Evolutionary conservation across 106 monocot genomes (phyloP).

Genomic region (Dioscorea alata): DNA sequence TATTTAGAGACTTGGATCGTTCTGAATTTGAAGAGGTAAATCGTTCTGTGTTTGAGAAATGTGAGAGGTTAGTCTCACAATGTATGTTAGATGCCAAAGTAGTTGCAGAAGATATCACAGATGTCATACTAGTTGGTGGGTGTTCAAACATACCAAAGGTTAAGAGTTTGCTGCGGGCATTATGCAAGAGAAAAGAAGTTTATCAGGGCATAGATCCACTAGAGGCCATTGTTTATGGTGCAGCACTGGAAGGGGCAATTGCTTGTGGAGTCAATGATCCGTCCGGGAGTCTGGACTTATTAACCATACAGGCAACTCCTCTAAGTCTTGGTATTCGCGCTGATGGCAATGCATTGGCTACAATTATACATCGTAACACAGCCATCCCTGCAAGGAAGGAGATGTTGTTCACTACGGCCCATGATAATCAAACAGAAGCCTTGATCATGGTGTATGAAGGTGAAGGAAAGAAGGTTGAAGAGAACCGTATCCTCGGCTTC

Average conservation of each 20-base stretch:
- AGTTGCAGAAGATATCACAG: slow-evolving; percentile 41
- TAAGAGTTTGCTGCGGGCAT: slow-evolving; percentile 29
- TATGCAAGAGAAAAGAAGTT: slow-evolving; percentile 29
- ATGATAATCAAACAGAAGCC: slow-evolving; percentile 71
- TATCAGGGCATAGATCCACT: slow-evolving; percentile 46
- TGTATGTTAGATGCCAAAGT: slow-evolving; percentile 61
- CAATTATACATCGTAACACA: slow-evolving; percentile 60
- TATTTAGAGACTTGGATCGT: slow-evolving; percentile 23
- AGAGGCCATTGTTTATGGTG: slow-evolving; percentile 62
- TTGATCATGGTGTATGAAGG: slow-evolving; percentile 70
- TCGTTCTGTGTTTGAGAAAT: slow-evolving; percentile 32
- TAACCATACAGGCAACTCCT: slow-evolving; percentile 61
- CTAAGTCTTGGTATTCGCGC: slow-evolving; percentile 61
- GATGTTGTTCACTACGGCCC: slow-evolving; percentile 46
- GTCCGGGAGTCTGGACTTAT: slow-evolving; percentile 33
- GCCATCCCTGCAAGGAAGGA: slow-evolving; percentile 63
- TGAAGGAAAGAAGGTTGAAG: slow-evolving; percentile 39
- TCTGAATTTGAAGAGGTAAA: slow-evolving; percentile 53
- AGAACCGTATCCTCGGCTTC: slow-evolving; percentile 65
- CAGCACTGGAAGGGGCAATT: slow-evolving; percentile 76
- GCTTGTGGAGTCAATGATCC: slow-evolving; percentile 51
- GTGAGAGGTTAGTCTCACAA: slow-evolving; percentile 41
- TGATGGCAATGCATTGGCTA: slow-evolving; percentile 23
- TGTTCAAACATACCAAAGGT: slow-evolving; percentile 61
- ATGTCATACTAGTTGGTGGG: slow-evolving; percentile 78